Percentiles rank a stretch among this genome's conserved stretches.
Evolutionary conservation across 2,329 filamentous ascomycete species (phyloP).

Genomic region (Sclerotinia borealis): DNA sequence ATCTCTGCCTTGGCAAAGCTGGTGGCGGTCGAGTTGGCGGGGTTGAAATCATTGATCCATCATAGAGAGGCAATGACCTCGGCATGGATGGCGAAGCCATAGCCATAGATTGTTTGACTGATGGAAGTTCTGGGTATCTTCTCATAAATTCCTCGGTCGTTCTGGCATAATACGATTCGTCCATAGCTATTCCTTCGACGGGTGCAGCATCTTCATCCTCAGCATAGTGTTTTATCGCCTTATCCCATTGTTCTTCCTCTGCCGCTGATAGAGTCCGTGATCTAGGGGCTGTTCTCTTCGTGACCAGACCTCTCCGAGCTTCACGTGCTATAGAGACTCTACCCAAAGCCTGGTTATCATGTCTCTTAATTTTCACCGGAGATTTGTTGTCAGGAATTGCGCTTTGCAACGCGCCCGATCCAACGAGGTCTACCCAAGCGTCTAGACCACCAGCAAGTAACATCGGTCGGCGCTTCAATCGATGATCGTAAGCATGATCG

Average conservation of each 20-base stretch:
- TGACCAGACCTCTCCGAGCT: constrained; percentile 15
- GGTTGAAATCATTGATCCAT: constrained; percentile 30
- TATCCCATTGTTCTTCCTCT: constrained; percentile 76
- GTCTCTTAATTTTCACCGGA: constrained; percentile 36
- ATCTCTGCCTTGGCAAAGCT: constrained; percentile 57
- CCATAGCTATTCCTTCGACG: constrained; percentile 40
- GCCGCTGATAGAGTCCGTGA: constrained; percentile 69
- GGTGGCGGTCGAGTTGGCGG: constrained; percentile 43
- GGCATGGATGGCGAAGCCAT: constrained; percentile 40
- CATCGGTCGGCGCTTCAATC: constrained; percentile 66
- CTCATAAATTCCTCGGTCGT: constrained; percentile 80
- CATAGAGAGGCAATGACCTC: constrained; percentile 17
- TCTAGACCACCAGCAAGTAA: constrained; percentile 77
- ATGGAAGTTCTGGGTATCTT: constrained; percentile 67
- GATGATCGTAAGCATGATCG: constrained; percentile 76
- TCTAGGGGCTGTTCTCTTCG: constrained; percentile 40
- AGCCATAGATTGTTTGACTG: constrained; percentile 56
- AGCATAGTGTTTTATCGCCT: constrained; percentile 63
- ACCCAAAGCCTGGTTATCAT: constrained; percentile 38
- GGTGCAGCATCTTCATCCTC: constrained; percentile 34
- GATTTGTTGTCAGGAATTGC: constrained; percentile 43
- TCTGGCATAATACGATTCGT: constrained; percentile 53
- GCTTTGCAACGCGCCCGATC: constrained; percentile 44
- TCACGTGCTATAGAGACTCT: constrained; percentile 44
- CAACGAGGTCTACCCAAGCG: constrained; percentile 81